Base-by-base conservation (phyloP, 257 asterid genomes). In the Ajuga chamaepitys region DNA sequence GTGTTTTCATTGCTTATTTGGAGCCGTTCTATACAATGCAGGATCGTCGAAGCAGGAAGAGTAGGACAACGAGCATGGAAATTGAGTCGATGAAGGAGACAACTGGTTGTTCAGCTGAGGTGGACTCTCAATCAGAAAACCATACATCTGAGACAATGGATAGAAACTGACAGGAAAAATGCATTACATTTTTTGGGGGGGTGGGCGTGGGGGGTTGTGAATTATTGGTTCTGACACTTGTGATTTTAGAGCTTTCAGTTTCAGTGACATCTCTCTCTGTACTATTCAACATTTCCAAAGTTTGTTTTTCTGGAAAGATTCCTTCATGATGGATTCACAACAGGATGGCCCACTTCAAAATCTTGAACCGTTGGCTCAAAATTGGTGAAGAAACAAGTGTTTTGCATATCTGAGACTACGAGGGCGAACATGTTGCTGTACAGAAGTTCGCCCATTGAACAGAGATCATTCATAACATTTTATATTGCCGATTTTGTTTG, bases 21-120 rank as follows among this genome's bases (percentile, higher is more conserved):
- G n/a, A n/a, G n/a, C n/a, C n/a, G n/a, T n/a, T n/a, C n/a, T n/a
- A n/a, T n/a, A n/a, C n/a, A n/a, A 7, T 63, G 62, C 82, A 90
- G 95, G 95, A 90, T 48, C 92, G 95, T 32, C 81, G 95, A 77
- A 84, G 56, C 63, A 60, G 84, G 70, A 84, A 76, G 70, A 89
- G 86, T 77, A 72, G 85, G 68, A 80, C 97, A 11, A 50, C 83
- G 22, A 87, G 95, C 88, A 77, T 81, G 84, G 97, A 90, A 18
- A 82, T 80, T 2, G 95, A 85, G 55, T 78, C 88, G 7, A 44
- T 81, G 75, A 83, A 83, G 78, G 95, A 85, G 62, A 64, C 81
- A 59, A 64, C 81, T 47, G 64, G 83, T 26, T 74, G 77, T 21
- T 72, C 88, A 34, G 80, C 64, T 16, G 90, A 86, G 62, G 72